Base-by-base conservation (phyloP, 768 basidiomycete genomes). In the Boletus rubescentipes region DNA sequence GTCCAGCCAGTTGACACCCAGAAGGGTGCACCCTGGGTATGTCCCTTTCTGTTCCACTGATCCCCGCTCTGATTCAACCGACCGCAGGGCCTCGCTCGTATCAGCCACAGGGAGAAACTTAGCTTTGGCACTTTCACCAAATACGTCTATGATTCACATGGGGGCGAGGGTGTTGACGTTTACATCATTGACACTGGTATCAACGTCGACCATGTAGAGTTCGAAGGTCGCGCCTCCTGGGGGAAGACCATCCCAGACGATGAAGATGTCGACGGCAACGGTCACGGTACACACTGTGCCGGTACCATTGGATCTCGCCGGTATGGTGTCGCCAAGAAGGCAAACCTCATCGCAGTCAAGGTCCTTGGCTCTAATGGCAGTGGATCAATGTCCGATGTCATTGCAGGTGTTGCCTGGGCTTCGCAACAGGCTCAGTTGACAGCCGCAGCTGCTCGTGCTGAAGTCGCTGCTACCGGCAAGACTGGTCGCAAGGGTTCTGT, bases 291-390 rank as follows among this genome's bases (percentile, higher is more conserved):
- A 31, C 93, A 95, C 70, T 95, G 93, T 61, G 94, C 95, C 42
- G 95, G 95, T 49, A 99, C 95, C 30, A 95, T 98, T 61, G 97
- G 87, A n/a, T 93, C 91, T 5, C 74, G 77, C 65, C 90, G 86
- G 73, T 98, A 93, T 65, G 97, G 97, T 73, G 93, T 99, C 41
- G 94, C 97, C 46, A 98, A 99, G 85, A 80, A 80, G 56, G 96
- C 94, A 51, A 80, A 91, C 56, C 80, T 96, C 61, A 79, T 89
- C 59, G 93, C 93, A 32, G 93, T 96, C 72, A 96, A 95, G 78
- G 91, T 93, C 18, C 82, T 98, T 43, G 93, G 94, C n/a, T 85
- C 88, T 44, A 91, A 95, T 62, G 97, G 97, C 34, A 91, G 88
- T 59, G 97, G 97, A 9, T 81, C 87, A 51, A 97, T 98, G 95